Base-by-base conservation (phyloP, 768 basidiomycete species). In the Termitomyces sp. region DNA sequence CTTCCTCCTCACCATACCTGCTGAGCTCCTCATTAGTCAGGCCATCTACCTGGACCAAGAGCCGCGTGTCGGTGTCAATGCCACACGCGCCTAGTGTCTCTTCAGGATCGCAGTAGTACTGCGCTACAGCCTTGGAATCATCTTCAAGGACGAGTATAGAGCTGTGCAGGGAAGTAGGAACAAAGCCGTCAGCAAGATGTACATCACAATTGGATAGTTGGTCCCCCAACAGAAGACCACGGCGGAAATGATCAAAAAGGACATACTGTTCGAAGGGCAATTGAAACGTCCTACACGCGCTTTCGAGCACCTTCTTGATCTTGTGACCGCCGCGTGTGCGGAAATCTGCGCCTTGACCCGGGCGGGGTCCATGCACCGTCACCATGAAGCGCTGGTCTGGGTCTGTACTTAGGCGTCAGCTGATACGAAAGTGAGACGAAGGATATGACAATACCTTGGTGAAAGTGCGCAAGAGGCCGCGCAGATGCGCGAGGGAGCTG, bases 281-380 rank as follows among this genome's bases (percentile, higher is more conserved):
- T 0, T 61, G 67, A 42, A 77, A 78, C n/a, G 71, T 74, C 46
- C 66, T 72, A 55, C 77, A 78, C 3, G 70, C 76, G 16, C 72
- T 72, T 37, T 65, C 64, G 5, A 79, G 68, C 22, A 79, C 74
- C 61, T 77, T 78, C 34, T 65, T 61, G 14, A 78, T 73, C 36
- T 61, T 60, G 61, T 79, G 76, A 48, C 70, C 73, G 13, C 73
- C 75, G 42, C 77, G 75, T 2, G 76, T 76, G 59, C 76, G 76
- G 71, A 79, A 77, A 50, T 75, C 68, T 0, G 67, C 68, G 6
- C 50, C 59, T 37, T 65, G 61, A 13, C 59, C 60, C 0, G 46
- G 32, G 9, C 59, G 42, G 2, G 68, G 71, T 22, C 69, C 69
- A 0, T 53, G 46, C 20, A 75, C 66, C 16, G 56, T 58, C 12